phyloP scores from a whole-genome alignment of 2,329 filamentous ascomycete genomes.

The Aspergillus niger region DNA sequence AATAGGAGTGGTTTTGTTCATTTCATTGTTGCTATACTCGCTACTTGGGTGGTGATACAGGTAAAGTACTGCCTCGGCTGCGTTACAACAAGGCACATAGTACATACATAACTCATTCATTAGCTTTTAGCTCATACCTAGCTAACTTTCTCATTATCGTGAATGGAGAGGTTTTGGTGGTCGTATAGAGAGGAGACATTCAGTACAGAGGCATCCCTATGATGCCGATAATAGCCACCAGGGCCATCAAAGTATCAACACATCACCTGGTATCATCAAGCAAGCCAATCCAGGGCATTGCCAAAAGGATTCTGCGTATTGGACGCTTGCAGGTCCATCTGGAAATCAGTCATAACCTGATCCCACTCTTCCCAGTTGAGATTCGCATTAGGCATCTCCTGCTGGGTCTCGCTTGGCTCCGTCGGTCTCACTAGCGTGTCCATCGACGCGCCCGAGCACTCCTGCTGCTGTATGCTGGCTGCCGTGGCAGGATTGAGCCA shows the following conservation, averaged over 20 bases:
- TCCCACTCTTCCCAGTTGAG: constrained; percentile 41
- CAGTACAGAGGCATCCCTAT: not conserved
- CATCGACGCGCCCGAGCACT: constrained; percentile 12
- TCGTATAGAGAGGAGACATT: not conserved
- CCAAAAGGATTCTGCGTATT: constrained; percentile 20
- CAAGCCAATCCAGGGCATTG: constrained; percentile 34
- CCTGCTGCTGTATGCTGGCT: constrained; percentile 11
- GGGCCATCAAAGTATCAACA: not conserved
- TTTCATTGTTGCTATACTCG: too few relatives aligned
- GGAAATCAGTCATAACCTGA: constrained; percentile 43
- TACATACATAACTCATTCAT: too few relatives aligned
- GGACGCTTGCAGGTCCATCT: constrained; percentile 36
- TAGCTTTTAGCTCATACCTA: too few relatives aligned
- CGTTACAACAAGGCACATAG: too few relatives aligned
- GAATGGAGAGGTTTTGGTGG: not conserved
- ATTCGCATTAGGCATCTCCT: constrained; percentile 20
- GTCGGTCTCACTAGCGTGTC: constrained; percentile 14
- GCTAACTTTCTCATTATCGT: not conserved
- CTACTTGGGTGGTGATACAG: too few relatives aligned
- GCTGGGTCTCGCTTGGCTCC: constrained; percentile 13
- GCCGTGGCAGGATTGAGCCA: constrained; percentile 23
- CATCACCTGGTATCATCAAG: constrained; percentile 17
- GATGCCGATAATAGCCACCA: not conserved
- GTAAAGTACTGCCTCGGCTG: too few relatives aligned
- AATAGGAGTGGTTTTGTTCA: too few relatives aligned